Evolutionary conservation across 2,329 filamentous ascomycete genomes (phyloP).

Genomic region (Fusarium brachygibbosum): DNA sequence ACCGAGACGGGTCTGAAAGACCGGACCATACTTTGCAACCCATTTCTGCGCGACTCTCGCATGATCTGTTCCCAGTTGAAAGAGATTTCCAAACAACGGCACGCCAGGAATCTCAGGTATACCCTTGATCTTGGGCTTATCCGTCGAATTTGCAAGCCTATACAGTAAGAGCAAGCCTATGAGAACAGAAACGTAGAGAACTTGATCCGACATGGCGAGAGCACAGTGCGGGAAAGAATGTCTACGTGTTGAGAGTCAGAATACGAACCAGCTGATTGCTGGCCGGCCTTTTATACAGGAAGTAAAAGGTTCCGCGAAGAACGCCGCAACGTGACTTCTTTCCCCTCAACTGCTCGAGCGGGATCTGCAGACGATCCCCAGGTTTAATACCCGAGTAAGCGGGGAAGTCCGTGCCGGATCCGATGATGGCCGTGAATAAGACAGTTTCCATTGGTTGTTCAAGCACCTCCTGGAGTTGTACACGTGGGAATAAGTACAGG

Average conservation of each 20-base stretch:
- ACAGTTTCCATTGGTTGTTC: conserved; percentile 5
- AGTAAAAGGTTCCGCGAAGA: not conserved
- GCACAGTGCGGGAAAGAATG: not conserved
- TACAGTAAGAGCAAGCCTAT: conserved; percentile 30
- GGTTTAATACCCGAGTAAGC: conserved; percentile 23
- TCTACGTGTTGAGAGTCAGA: not conserved
- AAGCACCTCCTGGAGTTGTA: not conserved
- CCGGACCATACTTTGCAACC: conserved; percentile 72
- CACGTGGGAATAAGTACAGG: not conserved
- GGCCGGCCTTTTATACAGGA: conserved; percentile 7
- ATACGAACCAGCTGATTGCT: not conserved
- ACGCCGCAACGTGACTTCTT: conserved; percentile 7
- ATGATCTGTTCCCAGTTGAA: conserved; percentile 71
- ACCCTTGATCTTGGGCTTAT: conserved; percentile 71
- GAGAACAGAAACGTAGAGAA: conserved; percentile 20
- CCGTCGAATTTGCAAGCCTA: conserved; percentile 61
- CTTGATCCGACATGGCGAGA: conserved; percentile 30
- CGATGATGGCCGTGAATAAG: conserved; percentile 9
- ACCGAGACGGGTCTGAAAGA: conserved; percentile 77
- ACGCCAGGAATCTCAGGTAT: conserved; percentile 72
- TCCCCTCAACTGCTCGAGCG: conserved; percentile 12
- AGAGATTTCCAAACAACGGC: conserved; percentile 73
- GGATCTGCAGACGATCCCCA: conserved; percentile 15
- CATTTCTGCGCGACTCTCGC: conserved; percentile 67
- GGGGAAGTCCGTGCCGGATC: conserved; percentile 25